Base-by-base conservation (phyloP, 2,329 filamentous ascomycete species). In the Colletotrichum sp. region DNA sequence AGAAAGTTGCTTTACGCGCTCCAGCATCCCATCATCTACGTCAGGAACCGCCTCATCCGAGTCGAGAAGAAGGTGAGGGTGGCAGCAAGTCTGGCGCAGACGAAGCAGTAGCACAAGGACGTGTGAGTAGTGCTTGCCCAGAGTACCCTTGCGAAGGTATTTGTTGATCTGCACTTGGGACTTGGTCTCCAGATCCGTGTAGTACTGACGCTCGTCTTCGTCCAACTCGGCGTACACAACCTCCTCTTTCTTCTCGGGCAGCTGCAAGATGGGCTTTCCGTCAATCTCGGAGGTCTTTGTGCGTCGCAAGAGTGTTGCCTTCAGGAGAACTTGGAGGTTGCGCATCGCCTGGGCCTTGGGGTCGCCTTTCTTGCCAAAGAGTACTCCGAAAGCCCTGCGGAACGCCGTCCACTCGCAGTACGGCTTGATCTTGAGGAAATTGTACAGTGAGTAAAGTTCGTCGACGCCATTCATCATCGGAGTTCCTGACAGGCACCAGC, bases 381-480 rank as follows among this genome's bases (percentile, higher is more conserved):
- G 79, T 9, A 78, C 77, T n/a, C 83, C 86, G 77, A 91, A 91
- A 6, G 82, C 81, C 84, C 80, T 78, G 57, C 89, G 89, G 82
- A 98, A 98, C 27, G 86, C 85, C 0, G 90, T 86, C 85, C 90
- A 90, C 16, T 90, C 87, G 79, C 90, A 91, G 83, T 97, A 98
- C 3, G 95, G 95, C 76, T 89, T 89, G 81, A 98, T 96, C 4
- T 89, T 88, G 19, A 98, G 88, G 80, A 98, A 98, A 4, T 91
- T 90, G 61, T 98, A 88, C 25, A 98, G 86, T 1, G 95, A 94
- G 80, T 91, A 96, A 5, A 98, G 87, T 80, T 98, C 96, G 29
- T 91, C 88, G 4, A 96, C 92, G 15, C 90, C 92, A 80, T 98
- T 98, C 94, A 97, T 97, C 94, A 96, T 96, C 0, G 95, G 95